A percentile compares a stretch with the other conserved stretches of the same genome.
These are phyloP conservation scores for Forsythia viridissima DNA, from an alignment of 257 asterid genomes.

Conservation along the genomic window DNA sequence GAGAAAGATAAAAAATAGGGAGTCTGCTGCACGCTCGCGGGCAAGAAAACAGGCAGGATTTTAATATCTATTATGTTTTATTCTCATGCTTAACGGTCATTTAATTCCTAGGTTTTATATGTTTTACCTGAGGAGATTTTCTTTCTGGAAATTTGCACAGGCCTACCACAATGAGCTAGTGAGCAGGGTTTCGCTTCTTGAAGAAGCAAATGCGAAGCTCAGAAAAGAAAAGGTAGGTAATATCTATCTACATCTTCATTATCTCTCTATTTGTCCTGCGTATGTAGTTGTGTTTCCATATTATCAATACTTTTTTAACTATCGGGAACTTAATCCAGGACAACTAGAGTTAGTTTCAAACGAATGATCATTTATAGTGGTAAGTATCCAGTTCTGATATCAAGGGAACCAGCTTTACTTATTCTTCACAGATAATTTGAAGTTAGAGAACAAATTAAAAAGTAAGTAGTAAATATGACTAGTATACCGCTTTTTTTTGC, in stretches of 20 bases:
- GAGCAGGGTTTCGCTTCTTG: constrained; percentile 71
- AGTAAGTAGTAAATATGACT: not conserved
- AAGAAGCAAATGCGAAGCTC: constrained; percentile 72
- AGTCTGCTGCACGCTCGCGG: constrained; percentile 92
- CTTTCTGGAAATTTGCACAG: constrained; percentile 36
- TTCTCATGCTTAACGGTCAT: not conserved
- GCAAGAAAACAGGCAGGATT: constrained; percentile 83
- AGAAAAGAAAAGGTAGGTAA: constrained; percentile 61
- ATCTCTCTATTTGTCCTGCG: not conserved
- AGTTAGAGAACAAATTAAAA: not conserved
- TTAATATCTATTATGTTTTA: constrained; percentile 9
- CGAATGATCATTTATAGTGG: not conserved
- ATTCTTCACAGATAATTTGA: not conserved
- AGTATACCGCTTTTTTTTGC: too few relatives aligned
- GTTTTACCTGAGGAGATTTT: not conserved
- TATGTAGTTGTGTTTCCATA: not conserved
- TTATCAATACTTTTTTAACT: not conserved
- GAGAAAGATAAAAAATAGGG: constrained; percentile 81
- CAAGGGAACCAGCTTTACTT: not conserved
- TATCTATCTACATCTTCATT: not conserved
- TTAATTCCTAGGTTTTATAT: not conserved
- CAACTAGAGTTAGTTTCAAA: not conserved
- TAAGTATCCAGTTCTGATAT: not conserved
- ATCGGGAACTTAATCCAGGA: not conserved
- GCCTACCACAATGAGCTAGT: constrained; percentile 88